Percentiles rank a stretch among this genome's conserved stretches.
Evolutionary conservation across 148 eudicot genomes (phyloP).

Genomic region (Beta vulgaris): DNA sequence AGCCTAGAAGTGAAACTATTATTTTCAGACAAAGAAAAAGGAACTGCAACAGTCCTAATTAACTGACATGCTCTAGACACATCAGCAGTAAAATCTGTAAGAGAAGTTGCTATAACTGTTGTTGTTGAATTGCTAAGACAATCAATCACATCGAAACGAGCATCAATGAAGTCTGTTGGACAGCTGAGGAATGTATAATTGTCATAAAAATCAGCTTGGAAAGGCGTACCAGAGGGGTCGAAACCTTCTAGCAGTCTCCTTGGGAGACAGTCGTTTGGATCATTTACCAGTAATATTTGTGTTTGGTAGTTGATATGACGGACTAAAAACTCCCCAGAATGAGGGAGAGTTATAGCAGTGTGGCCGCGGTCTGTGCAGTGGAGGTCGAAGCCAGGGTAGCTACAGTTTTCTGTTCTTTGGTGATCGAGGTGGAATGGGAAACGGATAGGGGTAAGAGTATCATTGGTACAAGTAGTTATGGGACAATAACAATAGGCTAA

Average conservation of each 20-base stretch:
- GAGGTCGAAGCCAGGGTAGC: conserved; percentile 58
- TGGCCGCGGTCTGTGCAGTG: conserved; percentile 38
- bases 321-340: conserved; percentile 51
- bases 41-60: conserved; percentile 36
- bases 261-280: conserved; percentile 56
- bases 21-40: conserved; percentile 28
- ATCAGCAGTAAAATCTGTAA: conserved; percentile 17
- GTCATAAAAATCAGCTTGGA: conserved; percentile 24
- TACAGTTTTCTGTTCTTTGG: conserved; percentile 39
- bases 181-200: conserved; percentile 58
- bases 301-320: conserved; percentile 43
- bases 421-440: conserved; percentile 54
- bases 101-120: conserved; percentile 50
- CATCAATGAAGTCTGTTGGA: conserved; percentile 33
- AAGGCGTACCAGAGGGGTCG: conserved; percentile 52
- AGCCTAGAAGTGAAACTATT: conserved; percentile 33
- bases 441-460: conserved; percentile 25
- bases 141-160: conserved; percentile 29
- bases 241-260: conserved; percentile 36
- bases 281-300: conserved; percentile 47
- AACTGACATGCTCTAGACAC: conserved; percentile 33
- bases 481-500: conserved; percentile 33
- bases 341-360: conserved; percentile 41
- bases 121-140: conserved; percentile 61
- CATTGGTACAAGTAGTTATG: conserved; percentile 33